Percentiles rank a stretch among this genome's conserved stretches.
These are phyloP conservation scores for Blastobotrys persicus DNA, from an alignment of 1,139 yeast genomes.

Conservation along the genomic window DNA sequence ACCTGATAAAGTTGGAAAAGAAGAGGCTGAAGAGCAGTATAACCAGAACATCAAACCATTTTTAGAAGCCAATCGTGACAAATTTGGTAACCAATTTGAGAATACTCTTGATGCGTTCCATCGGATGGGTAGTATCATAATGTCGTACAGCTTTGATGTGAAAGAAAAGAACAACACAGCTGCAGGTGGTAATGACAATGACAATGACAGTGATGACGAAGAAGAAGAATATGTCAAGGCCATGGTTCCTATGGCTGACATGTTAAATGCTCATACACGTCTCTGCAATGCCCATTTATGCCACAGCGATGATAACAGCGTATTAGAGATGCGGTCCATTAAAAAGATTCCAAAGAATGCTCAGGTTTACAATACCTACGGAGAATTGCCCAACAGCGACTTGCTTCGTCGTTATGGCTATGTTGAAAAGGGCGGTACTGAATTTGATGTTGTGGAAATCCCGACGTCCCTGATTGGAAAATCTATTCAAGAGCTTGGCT, in stretches of 20 bases:
- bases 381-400: slow-evolving; percentile 87
- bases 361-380: slow-evolving; percentile 85
- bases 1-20: slow-evolving; percentile 65
- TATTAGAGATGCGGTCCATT: slow-evolving; percentile 68
- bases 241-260: slow-evolving; percentile 92
- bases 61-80: slow-evolving; percentile 28
- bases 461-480: slow-evolving; percentile 26
- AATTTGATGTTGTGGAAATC: slow-evolving; percentile 78
- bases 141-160: slow-evolving; percentile 70
- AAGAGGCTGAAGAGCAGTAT: slow-evolving; percentile 63
- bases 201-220: slow-evolving; percentile 39
- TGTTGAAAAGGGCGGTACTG: slow-evolving; percentile 73
- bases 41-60: slow-evolving; percentile 38
- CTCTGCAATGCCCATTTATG: slow-evolving; percentile 70
- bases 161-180: slow-evolving; percentile 18
- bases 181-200: slow-evolving; percentile 38
- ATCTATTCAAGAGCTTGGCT: slow-evolving; percentile 17
- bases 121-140: slow-evolving; percentile 64
- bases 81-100: slow-evolving; percentile 30
- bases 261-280: slow-evolving; percentile 79
- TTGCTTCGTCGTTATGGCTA: slow-evolving; percentile 87
- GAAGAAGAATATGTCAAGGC: slow-evolving; percentile 61
- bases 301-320: slow-evolving; percentile 37
- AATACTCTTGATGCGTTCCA: slow-evolving; percentile 59
- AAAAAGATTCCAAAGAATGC: slow-evolving; percentile 58